phyloP scores from a whole-genome alignment of 1,139 yeast genomes.

The Pneumocystis carinii region DNA sequence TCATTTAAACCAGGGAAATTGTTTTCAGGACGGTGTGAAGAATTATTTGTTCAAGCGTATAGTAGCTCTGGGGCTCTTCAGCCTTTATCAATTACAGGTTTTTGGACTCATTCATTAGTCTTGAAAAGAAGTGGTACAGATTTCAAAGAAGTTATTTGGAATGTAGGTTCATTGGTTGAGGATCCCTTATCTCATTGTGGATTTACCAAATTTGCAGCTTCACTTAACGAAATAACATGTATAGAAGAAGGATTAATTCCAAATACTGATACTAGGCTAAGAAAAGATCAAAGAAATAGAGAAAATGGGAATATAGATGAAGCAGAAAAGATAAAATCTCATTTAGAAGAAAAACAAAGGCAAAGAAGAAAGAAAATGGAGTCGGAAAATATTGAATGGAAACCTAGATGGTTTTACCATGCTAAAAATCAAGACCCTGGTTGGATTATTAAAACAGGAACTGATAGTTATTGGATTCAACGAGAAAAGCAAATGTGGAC shows the following conservation, averaged over 20 bases:
- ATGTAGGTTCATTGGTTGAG: slow-evolving; percentile 88
- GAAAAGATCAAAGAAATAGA: slow-evolving; percentile 98
- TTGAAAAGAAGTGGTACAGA: slow-evolving; percentile 42
- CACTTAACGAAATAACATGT: slow-evolving; percentile 61
- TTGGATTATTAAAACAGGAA: slow-evolving; percentile 9
- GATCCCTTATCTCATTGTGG: slow-evolving; percentile 81
- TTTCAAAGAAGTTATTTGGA: slow-evolving; percentile 39
- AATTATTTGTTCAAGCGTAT: slow-evolving; percentile 63
- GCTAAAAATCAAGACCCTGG: slow-evolving; percentile 18
- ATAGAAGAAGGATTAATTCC: slow-evolving; percentile 49
- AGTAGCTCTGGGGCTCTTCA: slow-evolving; percentile 39
- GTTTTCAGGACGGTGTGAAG: slow-evolving; percentile 86
- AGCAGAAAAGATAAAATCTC: slow-evolving; percentile 57
- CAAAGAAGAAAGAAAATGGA: slow-evolving; percentile 50
- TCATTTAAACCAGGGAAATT: slow-evolving; percentile 52
- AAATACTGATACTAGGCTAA: slow-evolving; percentile 78
- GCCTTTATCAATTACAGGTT: slow-evolving; percentile 58
- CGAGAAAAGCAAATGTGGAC: slow-evolving; percentile 4
- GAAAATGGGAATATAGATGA: slow-evolving; percentile 82
- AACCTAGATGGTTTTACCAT: slow-evolving; percentile 51
- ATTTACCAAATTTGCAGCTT: slow-evolving; percentile 75
- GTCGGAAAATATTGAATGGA: slow-evolving; percentile 31
- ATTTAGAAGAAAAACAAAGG: slow-evolving; percentile 69
- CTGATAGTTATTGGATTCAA: slow-evolving; percentile 12
- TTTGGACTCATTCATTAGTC: slow-evolving; percentile 78